phyloP scores from a whole-genome alignment of 2,329 filamentous ascomycete genomes.

The Colletotrichum musae region DNA sequence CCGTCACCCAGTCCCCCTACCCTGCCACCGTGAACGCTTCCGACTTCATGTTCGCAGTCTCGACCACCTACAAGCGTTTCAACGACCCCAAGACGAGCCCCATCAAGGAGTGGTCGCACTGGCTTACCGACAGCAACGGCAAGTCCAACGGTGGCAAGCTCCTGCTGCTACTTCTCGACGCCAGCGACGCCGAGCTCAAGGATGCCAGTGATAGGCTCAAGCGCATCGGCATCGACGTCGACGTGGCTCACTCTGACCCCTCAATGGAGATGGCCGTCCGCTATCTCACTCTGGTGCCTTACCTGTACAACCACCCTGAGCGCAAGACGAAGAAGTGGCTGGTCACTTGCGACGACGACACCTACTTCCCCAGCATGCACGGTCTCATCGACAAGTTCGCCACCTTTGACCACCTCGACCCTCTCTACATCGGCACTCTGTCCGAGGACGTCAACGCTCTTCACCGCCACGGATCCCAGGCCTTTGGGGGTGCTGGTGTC shows the following conservation, averaged over 20 bases:
- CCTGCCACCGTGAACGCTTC: conserved; percentile 67
- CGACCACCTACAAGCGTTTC: conserved; percentile 70
- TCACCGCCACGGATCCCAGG: conserved; percentile 73
- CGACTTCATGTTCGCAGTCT: conserved; percentile 72
- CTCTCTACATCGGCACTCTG: conserved; percentile 73
- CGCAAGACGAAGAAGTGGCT: conserved; percentile 69
- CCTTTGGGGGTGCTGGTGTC: conserved; percentile 75
- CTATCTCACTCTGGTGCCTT: conserved; percentile 69
- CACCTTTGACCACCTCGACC: conserved; percentile 65
- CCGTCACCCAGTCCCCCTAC: conserved; percentile 65
- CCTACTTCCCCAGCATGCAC: conserved; percentile 74
- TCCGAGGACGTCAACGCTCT: conserved; percentile 74
- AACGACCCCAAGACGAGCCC: conserved; percentile 65
- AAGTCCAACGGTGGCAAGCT: conserved; percentile 71
- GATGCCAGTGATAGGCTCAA: conserved; percentile 63
- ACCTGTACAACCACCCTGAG: conserved; percentile 66
- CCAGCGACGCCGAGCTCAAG: conserved; percentile 64
- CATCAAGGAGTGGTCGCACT: conserved; percentile 72
- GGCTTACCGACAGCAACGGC: conserved; percentile 70
- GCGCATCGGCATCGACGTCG: conserved; percentile 67
- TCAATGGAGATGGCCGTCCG: conserved; percentile 71
- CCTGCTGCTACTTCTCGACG: conserved; percentile 68
- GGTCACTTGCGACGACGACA: conserved; percentile 75
- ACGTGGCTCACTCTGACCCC: conserved; percentile 69
- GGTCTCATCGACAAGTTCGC: conserved; percentile 65